phyloP scores from a whole-genome alignment of 1,139 yeast species.

The Yamadazyma songkhlaensis region DNA sequence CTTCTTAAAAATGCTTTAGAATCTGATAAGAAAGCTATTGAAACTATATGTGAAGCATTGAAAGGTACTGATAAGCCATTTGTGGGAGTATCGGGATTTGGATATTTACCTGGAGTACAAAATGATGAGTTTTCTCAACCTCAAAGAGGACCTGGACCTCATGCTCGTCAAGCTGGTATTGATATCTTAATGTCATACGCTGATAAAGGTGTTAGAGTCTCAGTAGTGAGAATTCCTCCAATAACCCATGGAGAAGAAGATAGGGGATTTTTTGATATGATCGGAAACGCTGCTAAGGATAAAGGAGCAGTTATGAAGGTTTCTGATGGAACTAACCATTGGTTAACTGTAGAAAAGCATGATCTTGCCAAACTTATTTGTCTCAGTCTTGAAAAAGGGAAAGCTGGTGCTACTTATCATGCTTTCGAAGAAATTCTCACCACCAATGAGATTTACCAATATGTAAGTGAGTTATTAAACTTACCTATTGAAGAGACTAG shows the following conservation, averaged over 20 bases:
- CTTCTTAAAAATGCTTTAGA: constrained; percentile 9
- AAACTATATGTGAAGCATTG: constrained; percentile 20
- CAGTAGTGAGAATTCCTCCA: constrained; percentile 22
- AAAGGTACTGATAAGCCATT: constrained; percentile 20
- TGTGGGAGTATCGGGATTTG: constrained; percentile 16
- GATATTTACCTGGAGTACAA: not conserved
- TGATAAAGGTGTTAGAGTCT: constrained; percentile 18
- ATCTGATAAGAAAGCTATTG: constrained; percentile 18
- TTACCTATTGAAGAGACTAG: constrained; percentile 3
- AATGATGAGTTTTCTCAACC: constrained; percentile 2
- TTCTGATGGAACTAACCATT: constrained; percentile 22
- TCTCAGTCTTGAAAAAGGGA: constrained; percentile 23
- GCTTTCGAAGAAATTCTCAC: constrained; percentile 20
- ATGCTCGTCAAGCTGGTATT: not conserved
- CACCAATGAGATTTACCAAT: constrained; percentile 19
- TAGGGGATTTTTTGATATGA: constrained; percentile 14
- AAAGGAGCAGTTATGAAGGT: constrained; percentile 16
- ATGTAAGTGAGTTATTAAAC: constrained; percentile 16
- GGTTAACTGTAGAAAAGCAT: constrained; percentile 24
- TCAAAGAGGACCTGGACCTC: constrained; percentile 1
- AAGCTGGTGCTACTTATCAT: constrained; percentile 20
- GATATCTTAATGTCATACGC: constrained; percentile 10
- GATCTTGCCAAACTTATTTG: constrained; percentile 25
- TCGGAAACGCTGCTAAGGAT: constrained; percentile 12
- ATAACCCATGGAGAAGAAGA: constrained; percentile 27